Percentiles rank a stretch among this genome's conserved stretches.
These are phyloP conservation scores for Trapa bicornis DNA, from an alignment of 345 rosid species.

Conservation along the genomic window DNA sequence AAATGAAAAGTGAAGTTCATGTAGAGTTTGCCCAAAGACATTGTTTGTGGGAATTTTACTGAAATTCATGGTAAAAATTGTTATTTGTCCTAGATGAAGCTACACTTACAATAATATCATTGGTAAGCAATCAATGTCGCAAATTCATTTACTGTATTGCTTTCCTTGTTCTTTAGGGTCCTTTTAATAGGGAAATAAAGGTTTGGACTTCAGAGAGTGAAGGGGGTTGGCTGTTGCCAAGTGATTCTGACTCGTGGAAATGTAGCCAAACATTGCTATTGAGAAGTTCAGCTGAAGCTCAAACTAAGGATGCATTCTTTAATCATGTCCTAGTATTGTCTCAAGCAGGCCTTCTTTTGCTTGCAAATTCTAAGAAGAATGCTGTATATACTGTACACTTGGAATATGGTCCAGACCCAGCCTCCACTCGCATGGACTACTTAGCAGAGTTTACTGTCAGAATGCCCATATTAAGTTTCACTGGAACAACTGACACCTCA, in stretches of 20 bases:
- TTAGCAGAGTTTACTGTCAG: constrained; percentile 75
- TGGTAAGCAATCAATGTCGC: not conserved
- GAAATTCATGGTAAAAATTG: too few relatives aligned
- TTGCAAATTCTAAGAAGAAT: constrained; percentile 86
- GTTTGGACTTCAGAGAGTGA: constrained; percentile 66
- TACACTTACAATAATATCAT: not conserved
- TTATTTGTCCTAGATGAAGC: not conserved
- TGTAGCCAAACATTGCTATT: constrained; percentile 70
- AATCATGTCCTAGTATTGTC: constrained; percentile 75
- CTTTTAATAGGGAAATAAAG: constrained; percentile 65
- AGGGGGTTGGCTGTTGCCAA: constrained; percentile 72
- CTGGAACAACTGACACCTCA: constrained; percentile 44
- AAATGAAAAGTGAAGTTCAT: too few relatives aligned
- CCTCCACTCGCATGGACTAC: constrained; percentile 60
- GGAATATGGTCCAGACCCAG: constrained; percentile 71
- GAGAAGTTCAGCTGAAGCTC: constrained; percentile 55
- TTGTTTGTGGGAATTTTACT: too few relatives aligned
- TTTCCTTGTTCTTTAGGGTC: constrained; percentile 39
- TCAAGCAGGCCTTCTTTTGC: constrained; percentile 51
- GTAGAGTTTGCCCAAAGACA: too few relatives aligned
- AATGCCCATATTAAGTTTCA: constrained; percentile 89
- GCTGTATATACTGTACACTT: constrained; percentile 73
- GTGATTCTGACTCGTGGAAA: constrained; percentile 53
- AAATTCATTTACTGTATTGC: not conserved
- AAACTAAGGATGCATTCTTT: constrained; percentile 55